A percentile compares a stretch with the other conserved stretches of the same genome.
Evolutionary conservation across 1,284 basidiomycete genomes (phyloP).

Genomic region (Sphaerobolus stellatus): DNA sequence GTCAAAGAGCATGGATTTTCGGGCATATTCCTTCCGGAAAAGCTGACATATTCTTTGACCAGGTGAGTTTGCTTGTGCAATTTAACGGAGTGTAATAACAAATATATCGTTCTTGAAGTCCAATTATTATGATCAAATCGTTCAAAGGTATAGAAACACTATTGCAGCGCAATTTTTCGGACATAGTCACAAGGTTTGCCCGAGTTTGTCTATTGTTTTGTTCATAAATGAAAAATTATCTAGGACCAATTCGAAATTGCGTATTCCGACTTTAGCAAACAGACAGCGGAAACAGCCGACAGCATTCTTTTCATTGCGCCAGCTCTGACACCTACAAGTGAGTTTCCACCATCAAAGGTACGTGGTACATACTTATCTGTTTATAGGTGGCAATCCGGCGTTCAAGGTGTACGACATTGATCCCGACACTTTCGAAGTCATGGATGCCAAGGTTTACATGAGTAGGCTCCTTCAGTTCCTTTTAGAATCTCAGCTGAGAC

Average conservation of each 20-base stretch:
- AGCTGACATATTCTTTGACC: slow-evolving; percentile 43
- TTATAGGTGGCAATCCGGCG: slow-evolving; percentile 46
- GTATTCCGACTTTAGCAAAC: slow-evolving; percentile 52
- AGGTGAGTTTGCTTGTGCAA: too few relatives aligned
- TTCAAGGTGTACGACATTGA: slow-evolving; percentile 56
- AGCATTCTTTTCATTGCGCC: slow-evolving; percentile 51
- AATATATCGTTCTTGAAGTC: slow-evolving; percentile 45
- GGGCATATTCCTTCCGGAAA: slow-evolving; percentile 53
- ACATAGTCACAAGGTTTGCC: slow-evolving; percentile 39
- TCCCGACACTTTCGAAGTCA: slow-evolving; percentile 51
- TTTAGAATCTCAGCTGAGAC: neutral
- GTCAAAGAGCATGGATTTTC: slow-evolving; percentile 53
- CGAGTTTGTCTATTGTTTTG: too few relatives aligned
- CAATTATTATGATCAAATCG: slow-evolving; percentile 56
- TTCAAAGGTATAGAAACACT: slow-evolving; percentile 56
- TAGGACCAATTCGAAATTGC: slow-evolving; percentile 57
- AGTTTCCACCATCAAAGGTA: neutral
- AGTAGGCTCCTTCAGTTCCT: slow-evolving; percentile 30
- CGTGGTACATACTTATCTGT: neutral
- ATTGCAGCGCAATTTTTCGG: slow-evolving; percentile 55
- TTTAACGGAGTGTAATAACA: too few relatives aligned
- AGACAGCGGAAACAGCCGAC: slow-evolving; percentile 48
- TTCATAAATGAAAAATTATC: too few relatives aligned
- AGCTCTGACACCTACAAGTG: slow-evolving; percentile 56
- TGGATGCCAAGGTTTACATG: slow-evolving; percentile 46